These are phyloP conservation scores for Sporothrix pallida DNA, from an alignment of 2,329 filamentous ascomycete genomes.

Conservation along the genomic window DNA sequence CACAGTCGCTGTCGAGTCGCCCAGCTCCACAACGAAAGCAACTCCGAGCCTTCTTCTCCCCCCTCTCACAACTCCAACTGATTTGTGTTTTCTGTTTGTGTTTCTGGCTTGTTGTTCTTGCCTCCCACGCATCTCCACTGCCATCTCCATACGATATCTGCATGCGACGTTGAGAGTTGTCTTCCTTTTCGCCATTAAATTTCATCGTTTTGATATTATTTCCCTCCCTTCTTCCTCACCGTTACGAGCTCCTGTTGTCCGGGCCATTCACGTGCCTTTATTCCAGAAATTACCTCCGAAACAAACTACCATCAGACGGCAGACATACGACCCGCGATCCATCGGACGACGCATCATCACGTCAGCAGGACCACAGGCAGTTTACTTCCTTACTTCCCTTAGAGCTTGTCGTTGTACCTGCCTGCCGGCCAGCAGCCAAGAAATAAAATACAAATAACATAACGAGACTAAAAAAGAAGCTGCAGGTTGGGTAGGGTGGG, in stretches of 20 bases:
- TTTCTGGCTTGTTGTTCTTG: too few relatives aligned
- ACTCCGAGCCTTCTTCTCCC: neutral
- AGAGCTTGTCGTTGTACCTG: neutral
- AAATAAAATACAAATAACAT: neutral
- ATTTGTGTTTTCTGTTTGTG: too few relatives aligned
- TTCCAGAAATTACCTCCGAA: neutral
- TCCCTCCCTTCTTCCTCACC: neutral
- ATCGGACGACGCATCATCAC: slow-evolving; percentile 7
- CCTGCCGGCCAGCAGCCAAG: neutral
- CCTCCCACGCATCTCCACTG: neutral
- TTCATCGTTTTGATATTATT: neutral
- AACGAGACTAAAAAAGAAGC: neutral
- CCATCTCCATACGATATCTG: neutral
- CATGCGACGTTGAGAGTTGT: neutral
- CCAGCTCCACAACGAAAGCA: neutral
- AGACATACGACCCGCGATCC: slow-evolving; percentile 7
- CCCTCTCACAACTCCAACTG: neutral
- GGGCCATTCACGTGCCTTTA: slow-evolving; percentile 4
- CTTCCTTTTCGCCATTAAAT: neutral
- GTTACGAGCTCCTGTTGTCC: neutral
- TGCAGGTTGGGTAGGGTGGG: slow-evolving; percentile 25
- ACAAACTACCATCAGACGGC: slow-evolving; percentile 3
- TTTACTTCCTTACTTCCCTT: neutral
- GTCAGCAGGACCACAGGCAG: neutral
- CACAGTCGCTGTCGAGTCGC: neutral